These are phyloP conservation scores for Chenopodium quinoa DNA, from an alignment of 148 eudicot species.

Conservation along the genomic window DNA sequence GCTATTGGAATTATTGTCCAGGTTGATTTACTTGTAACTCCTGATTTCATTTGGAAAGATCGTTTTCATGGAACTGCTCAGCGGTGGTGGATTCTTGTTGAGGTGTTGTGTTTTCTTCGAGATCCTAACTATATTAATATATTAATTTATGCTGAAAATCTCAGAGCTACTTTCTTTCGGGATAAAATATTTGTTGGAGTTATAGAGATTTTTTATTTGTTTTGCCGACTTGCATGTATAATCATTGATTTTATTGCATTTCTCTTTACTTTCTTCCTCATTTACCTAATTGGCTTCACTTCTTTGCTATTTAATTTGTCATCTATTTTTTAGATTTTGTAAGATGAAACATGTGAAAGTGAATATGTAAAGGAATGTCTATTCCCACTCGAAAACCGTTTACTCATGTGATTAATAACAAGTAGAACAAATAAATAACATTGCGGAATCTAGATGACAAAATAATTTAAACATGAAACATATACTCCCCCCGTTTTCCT, in stretches of 20 bases:
- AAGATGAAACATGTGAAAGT: no score
- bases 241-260: not conserved
- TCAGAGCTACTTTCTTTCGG: not conserved
- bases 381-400: no score
- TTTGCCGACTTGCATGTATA: not conserved
- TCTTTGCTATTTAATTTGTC: not conserved
- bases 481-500: no score
- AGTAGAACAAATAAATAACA: no score
- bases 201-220: not conserved
- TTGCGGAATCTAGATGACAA: no score
- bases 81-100: slow-evolving; percentile 99
- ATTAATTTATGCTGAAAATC: not conserved
- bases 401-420: no score
- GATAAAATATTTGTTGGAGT: not conserved
- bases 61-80: slow-evolving; percentile 88
- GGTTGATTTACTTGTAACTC: slow-evolving; percentile 84
- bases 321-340: no score
- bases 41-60: slow-evolving; percentile 96
- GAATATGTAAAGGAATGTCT: not conserved
- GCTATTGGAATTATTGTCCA: slow-evolving; percentile 21
- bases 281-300: not conserved
- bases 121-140: slow-evolving; percentile 11
- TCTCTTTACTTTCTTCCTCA: not conserved
- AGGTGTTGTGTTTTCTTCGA: slow-evolving; percentile 43
- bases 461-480: no score